These are phyloP conservation scores for Nakazawaea wyomingensis DNA, from an alignment of 805 yeast genomes.

Conservation along the genomic window DNA sequence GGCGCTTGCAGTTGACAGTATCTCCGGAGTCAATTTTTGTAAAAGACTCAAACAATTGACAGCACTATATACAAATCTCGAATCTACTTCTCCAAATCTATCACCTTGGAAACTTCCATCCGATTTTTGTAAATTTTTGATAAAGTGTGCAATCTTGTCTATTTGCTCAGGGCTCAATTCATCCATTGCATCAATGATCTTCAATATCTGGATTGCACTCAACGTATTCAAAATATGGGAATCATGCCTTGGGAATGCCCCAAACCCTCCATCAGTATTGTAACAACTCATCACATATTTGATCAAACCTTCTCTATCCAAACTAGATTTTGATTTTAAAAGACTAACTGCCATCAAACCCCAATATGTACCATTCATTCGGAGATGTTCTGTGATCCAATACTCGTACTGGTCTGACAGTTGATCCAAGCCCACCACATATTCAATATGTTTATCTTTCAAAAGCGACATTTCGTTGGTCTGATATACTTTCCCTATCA, in stretches of 20 bases:
- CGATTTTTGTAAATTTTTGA: conserved; percentile 38
- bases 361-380: conserved; percentile 94
- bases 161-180: conserved; percentile 22
- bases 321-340: conserved; percentile 48
- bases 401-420: conserved; percentile 62
- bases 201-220: conserved; percentile 78
- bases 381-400: conserved; percentile 85
- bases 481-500: too few relatives aligned
- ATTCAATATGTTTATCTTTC: conserved; percentile 52
- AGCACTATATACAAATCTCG: conserved; percentile 84
- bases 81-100: conserved; percentile 85
- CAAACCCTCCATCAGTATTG: conserved; percentile 72
- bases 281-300: conserved; percentile 68
- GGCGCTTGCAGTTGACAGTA: conserved; percentile 55
- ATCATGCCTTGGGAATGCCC: conserved; percentile 85
- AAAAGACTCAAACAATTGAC: conserved; percentile 67
- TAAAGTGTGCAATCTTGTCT: conserved; percentile 31
- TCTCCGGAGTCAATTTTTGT: conserved; percentile 49
- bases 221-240: conserved; percentile 81
- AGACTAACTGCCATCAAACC: conserved; percentile 74
- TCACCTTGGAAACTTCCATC: conserved; percentile 89
- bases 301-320: conserved; percentile 58
- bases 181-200: conserved; percentile 58
- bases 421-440: conserved; percentile 49
- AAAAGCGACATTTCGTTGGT: background rate